Evolutionary conservation across 2,329 filamentous ascomycete genomes (phyloP).

Genomic region (Phialophora chinensis): DNA sequence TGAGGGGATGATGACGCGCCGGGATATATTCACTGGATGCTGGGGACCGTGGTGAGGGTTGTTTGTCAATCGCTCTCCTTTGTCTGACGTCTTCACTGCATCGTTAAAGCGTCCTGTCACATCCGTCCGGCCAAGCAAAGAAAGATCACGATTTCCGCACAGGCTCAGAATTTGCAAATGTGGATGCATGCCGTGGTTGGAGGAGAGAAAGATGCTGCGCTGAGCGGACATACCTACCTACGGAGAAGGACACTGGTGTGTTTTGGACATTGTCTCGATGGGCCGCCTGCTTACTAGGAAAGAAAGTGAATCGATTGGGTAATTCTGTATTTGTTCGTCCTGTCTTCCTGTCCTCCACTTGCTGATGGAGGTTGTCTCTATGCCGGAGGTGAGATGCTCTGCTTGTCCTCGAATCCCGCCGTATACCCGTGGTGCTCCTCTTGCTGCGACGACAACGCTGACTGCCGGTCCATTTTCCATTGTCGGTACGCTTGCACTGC

Average conservation of each 20-base stretch:
- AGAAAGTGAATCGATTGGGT: neutral
- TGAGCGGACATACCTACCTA: no score
- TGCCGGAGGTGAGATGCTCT: neutral
- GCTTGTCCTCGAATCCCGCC: neutral
- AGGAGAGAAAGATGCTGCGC: no score
- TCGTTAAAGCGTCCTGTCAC: no score
- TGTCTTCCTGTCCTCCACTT: neutral
- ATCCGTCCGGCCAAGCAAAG: no score
- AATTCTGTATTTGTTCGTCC: neutral
- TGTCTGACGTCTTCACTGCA: no score
- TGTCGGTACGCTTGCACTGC: slow-evolving; percentile 11
- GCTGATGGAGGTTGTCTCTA: neutral
- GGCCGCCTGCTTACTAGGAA: neutral
- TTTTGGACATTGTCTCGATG: neutral
- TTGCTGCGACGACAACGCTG: neutral
- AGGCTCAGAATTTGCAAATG: no score
- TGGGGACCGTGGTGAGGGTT: no score
- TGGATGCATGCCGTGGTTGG: no score
- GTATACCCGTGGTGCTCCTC: neutral
- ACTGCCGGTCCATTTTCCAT: slow-evolving; percentile 5
- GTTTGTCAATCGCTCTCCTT: neutral
- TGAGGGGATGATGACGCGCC: no score
- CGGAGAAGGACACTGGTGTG: neutral
- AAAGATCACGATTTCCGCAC: no score
- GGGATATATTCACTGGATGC: no score